These are phyloP conservation scores for Fusarium burgessii DNA, from an alignment of 2,329 filamentous ascomycete species.

Conservation along the genomic window DNA sequence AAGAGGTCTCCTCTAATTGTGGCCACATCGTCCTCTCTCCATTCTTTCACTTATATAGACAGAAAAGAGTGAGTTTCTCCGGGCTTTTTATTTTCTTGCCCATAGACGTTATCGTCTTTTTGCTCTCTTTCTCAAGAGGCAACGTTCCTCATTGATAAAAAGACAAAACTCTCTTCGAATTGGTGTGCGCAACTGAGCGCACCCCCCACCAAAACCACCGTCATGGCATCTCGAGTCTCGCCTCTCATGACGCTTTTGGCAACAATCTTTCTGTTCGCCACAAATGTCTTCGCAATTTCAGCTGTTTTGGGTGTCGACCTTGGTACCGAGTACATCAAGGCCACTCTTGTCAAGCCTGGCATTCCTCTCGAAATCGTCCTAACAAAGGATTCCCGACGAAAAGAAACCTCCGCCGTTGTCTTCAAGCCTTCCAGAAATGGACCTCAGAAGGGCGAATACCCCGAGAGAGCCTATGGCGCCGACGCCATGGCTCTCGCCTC, in stretches of 20 bases:
- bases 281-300: conserved; percentile 66
- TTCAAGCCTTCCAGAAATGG: conserved; percentile 87
- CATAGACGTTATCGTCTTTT: conserved; percentile 38
- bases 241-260: conserved; percentile 56
- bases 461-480: conserved; percentile 91
- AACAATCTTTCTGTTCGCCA: conserved; percentile 53
- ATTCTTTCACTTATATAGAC: conserved; percentile 25
- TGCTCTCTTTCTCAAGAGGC: conserved; percentile 19
- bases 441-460: conserved; percentile 74
- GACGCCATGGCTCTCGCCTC: conserved; percentile 90
- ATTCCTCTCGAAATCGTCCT: conserved; percentile 98
- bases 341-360: conserved; percentile 93
- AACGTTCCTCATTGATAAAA: conserved; percentile 29
- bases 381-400: conserved; percentile 96
- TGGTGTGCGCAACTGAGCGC: conserved; percentile 42
- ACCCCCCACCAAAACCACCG: conserved; percentile 44
- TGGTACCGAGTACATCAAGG: conserved; percentile 97
- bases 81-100: conserved; percentile 25
- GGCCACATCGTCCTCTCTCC: conserved; percentile 53
- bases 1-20: conserved; percentile 43
- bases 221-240: conserved; percentile 53
- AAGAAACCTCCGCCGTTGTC: conserved; percentile 89
- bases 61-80: conserved; percentile 27
- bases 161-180: conserved; percentile 14
- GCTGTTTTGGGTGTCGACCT: conserved; percentile 94